Conservation (phyloP, 2,329 filamentous ascomycete species). For the Dactylella cylindrospora region DNA sequence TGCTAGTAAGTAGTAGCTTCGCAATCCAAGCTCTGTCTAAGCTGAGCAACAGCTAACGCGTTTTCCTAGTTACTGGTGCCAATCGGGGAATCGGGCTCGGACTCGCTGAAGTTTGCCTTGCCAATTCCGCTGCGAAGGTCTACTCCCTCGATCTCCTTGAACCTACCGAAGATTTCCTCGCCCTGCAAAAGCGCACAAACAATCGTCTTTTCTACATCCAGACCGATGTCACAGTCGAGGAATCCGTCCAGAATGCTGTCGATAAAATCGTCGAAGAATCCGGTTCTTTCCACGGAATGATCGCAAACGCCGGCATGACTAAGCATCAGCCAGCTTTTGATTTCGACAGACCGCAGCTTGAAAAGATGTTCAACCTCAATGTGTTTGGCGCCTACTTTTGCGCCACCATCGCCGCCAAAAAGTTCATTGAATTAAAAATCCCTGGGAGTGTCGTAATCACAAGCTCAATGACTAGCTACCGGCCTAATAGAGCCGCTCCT, state of each 20-base stretch:
- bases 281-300: slow-evolving; percentile 55
- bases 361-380: slow-evolving; percentile 56
- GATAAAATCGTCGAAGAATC: slow-evolving; percentile 53
- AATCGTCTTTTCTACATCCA: slow-evolving; percentile 55
- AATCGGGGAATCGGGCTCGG: slow-evolving; percentile 57
- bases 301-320: slow-evolving; percentile 54
- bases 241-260: slow-evolving; percentile 53
- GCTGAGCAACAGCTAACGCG: slow-evolving; percentile 46
- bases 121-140: slow-evolving; percentile 53
- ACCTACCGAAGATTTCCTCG: slow-evolving; percentile 51
- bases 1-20: slow-evolving; percentile 50
- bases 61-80: slow-evolving; percentile 53
- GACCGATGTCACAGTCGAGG: slow-evolving; percentile 56
- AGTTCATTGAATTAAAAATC: slow-evolving; percentile 52
- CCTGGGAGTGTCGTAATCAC: slow-evolving; percentile 53
- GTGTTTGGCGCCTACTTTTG: slow-evolving; percentile 56
- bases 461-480: slow-evolving; percentile 57
- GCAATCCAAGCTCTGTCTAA: no score
- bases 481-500: slow-evolving; percentile 58
- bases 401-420: slow-evolving; percentile 55
- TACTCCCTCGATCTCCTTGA: slow-evolving; percentile 54
- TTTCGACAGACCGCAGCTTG: slow-evolving; percentile 53
- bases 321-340: slow-evolving; percentile 57
- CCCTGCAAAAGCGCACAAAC: slow-evolving; percentile 53
- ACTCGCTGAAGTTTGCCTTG: slow-evolving; percentile 56